phyloP scores from a whole-genome alignment of 768 basidiomycete genomes.

The Termitomyces sp. region DNA sequence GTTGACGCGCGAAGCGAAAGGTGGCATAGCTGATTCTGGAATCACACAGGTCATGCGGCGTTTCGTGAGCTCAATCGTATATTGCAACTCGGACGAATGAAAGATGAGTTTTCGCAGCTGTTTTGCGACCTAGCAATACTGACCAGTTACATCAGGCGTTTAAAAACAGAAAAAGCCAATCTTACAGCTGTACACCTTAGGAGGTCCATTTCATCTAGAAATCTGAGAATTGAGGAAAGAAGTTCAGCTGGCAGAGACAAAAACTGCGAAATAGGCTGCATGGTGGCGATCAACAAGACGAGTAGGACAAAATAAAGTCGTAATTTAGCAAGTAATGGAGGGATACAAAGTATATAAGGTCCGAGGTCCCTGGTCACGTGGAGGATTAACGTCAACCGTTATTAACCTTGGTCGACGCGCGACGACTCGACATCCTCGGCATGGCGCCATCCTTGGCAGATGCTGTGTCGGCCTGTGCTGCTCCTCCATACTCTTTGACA shows the following conservation, averaged over 20 bases:
- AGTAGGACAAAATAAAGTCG: not conserved
- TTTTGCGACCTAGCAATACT: slow-evolving; percentile 29
- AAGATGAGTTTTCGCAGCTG: slow-evolving; percentile 29
- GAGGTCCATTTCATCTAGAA: slow-evolving; percentile 29
- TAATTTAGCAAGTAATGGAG: too few relatives aligned
- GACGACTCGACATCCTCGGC: too few relatives aligned
- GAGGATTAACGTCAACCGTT: not conserved
- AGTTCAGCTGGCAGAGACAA: slow-evolving; percentile 32
- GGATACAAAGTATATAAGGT: too few relatives aligned
- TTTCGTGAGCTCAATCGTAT: slow-evolving; percentile 43
- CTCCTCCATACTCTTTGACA: too few relatives aligned
- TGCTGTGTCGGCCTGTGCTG: too few relatives aligned
- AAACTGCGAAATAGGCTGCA: slow-evolving; percentile 13
- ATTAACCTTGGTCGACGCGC: too few relatives aligned
- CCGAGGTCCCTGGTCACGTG: not conserved
- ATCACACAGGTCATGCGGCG: slow-evolving; percentile 36
- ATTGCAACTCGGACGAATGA: slow-evolving; percentile 40
- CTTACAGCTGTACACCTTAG: slow-evolving; percentile 26
- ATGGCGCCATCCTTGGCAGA: too few relatives aligned
- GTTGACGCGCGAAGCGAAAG: slow-evolving; percentile 35
- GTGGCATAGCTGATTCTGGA: slow-evolving; percentile 20
- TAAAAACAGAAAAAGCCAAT: not conserved
- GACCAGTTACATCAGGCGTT: not conserved
- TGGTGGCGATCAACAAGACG: not conserved
- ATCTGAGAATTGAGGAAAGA: slow-evolving; percentile 27